Conservation (phyloP, 2,329 filamentous ascomycete species). For the Epichloe sylvatica region DNA sequence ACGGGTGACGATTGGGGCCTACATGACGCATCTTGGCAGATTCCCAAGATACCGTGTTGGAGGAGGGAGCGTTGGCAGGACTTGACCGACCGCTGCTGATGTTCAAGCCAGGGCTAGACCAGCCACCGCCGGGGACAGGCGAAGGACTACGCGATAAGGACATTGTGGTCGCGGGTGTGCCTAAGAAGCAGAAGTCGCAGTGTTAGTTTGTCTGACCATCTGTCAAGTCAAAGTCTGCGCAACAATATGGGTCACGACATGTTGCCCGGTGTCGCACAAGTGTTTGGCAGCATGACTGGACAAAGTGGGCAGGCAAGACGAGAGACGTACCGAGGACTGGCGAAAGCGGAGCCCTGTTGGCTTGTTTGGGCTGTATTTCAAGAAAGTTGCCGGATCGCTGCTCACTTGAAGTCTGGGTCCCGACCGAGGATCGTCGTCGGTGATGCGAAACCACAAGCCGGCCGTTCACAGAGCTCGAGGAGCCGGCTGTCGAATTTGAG, state of each 20-base stretch:
- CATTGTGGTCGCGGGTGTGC: constrained; percentile 52
- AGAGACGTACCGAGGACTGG: constrained; percentile 41
- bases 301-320: not conserved
- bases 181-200: constrained; percentile 19
- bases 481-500: constrained; percentile 33
- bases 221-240: constrained; percentile 13
- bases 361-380: constrained; percentile 17
- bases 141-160: constrained; percentile 79
- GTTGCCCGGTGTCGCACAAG: not conserved
- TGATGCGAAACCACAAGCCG: constrained; percentile 33
- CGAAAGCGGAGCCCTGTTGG: constrained; percentile 27
- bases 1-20: constrained; percentile 59
- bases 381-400: constrained; percentile 18
- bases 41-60: constrained; percentile 61
- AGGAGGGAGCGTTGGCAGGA: constrained; percentile 40
- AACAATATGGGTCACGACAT: constrained; percentile 6
- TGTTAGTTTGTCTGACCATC: constrained; percentile 3
- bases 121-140: constrained; percentile 70
- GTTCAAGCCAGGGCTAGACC: constrained; percentile 70
- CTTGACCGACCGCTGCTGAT: constrained; percentile 59
- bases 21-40: constrained; percentile 65
- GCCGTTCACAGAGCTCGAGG: constrained; percentile 41
- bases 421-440: constrained; percentile 34
- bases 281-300: not conserved
- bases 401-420: constrained; percentile 17